Base-by-base conservation (phyloP, 2,329 filamentous ascomycete species). In the Hortaea sp. region DNA sequence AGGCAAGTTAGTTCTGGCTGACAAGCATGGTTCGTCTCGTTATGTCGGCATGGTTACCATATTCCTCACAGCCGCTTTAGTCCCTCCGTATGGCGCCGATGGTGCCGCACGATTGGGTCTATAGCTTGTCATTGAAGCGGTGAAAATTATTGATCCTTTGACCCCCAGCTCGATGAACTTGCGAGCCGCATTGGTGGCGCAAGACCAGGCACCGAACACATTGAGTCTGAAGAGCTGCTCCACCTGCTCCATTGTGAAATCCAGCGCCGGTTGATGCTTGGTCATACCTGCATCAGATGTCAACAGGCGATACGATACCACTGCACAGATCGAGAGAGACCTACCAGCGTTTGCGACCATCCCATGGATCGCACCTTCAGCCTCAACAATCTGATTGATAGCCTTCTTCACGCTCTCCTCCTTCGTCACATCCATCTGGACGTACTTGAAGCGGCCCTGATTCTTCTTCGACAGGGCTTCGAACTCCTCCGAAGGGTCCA, bases 1-100 rank as follows among this genome's bases (percentile, higher is more conserved):
- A 2, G 20, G 20, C 20, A 20, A 20, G 20, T 20, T 20, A 20
- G 20, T 4, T 20, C 20, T 20, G 20, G 20, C 20, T 20, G 20
- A 20, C 20, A 20, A 2, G 20, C 20, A 20, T 20, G 20, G 20
- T 20, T 20, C 20, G 4, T 20, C 20, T 20, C 20, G 20, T 20
- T 4, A 20, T 20, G 20, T 20, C 4, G 2, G 20, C 20, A 2
- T 2, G 20, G 2, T 20, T 20, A 20, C 20, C 20, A 20, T 20
- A 4, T 20, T 20, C 20, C 20, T 20, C 2, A 69, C 64, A 5
- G 66, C 66, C 9, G 59, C 67, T 53, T 70, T 70, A 28, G 67
- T 69, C 7, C 64, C 67, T 34, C 67, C 67, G 47, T 69, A 70
- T 1, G 67, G 66, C 20, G 59, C 59, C 28, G 54, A 58, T 7